These are phyloP conservation scores for Cucurbita pepo DNA, from an alignment of 306 rosid genomes.

Conservation along the genomic window DNA sequence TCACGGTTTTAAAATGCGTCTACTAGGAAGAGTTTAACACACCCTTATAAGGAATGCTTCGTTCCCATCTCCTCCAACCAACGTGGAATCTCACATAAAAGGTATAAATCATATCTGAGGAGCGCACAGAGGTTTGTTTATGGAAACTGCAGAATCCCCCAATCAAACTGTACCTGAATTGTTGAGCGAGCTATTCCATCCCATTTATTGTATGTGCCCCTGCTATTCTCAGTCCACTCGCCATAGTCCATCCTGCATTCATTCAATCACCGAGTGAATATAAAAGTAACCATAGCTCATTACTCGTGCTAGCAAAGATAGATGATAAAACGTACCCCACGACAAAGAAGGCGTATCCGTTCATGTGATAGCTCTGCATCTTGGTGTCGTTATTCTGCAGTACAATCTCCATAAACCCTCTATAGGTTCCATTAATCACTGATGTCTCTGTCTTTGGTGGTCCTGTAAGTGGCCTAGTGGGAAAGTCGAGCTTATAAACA, in stretches of 20 bases:
- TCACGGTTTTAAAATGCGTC: no score
- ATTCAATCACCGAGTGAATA: slow-evolving; percentile 3
- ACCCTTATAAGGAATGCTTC: no score
- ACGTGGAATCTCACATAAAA: neutral
- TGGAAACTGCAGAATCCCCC: neutral
- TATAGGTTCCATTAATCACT: slow-evolving; percentile 69
- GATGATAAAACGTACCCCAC: slow-evolving; percentile 46
- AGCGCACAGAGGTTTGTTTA: neutral
- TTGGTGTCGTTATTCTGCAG: slow-evolving; percentile 88
- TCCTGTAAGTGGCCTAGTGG: slow-evolving; percentile 56
- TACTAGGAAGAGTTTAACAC: no score
- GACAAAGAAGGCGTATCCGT: slow-evolving; percentile 86
- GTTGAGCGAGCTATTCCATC: slow-evolving; percentile 93
- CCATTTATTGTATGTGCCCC: slow-evolving; percentile 96
- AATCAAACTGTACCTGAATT: slow-evolving; percentile 39
- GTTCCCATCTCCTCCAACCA: no score
- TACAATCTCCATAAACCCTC: slow-evolving; percentile 85
- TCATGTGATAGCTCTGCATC: slow-evolving; percentile 78
- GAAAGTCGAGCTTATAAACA: slow-evolving; percentile 79
- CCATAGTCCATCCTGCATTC: slow-evolving; percentile 85
- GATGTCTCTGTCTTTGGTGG: slow-evolving; percentile 59
- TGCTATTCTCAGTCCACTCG: slow-evolving; percentile 87
- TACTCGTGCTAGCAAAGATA: neutral
- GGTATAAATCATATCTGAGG: neutral
- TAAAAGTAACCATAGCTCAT: neutral